phyloP scores from a whole-genome alignment of 2,329 filamentous ascomycete species.

The Exophiala aquamarina region DNA sequence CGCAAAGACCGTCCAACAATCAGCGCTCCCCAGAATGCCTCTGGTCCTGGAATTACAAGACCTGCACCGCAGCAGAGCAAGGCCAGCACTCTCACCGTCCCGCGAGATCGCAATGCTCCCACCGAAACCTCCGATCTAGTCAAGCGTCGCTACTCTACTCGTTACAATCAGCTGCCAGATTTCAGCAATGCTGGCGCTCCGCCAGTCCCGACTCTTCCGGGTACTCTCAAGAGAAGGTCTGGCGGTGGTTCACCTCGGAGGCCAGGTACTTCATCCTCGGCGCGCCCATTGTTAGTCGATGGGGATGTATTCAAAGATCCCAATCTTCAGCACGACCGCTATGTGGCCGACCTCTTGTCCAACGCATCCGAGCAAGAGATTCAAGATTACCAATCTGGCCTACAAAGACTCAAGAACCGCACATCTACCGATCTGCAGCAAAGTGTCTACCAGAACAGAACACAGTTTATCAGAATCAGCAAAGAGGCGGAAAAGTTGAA shows the following conservation, averaged over 20 bases:
- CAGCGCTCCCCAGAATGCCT: slow-evolving; percentile 55
- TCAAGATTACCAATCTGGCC: slow-evolving; percentile 71
- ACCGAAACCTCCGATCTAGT: slow-evolving; percentile 72
- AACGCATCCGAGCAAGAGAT: slow-evolving; percentile 89
- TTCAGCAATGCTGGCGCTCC: slow-evolving; percentile 69
- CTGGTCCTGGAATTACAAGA: slow-evolving; percentile 32
- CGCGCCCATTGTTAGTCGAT: slow-evolving; percentile 68
- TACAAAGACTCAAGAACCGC: slow-evolving; percentile 74
- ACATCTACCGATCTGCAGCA: slow-evolving; percentile 85
- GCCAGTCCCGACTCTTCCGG: slow-evolving; percentile 63
- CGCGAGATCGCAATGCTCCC: slow-evolving; percentile 36
- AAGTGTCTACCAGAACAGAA: slow-evolving; percentile 94
- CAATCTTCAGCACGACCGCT: slow-evolving; percentile 75
- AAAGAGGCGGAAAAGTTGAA: slow-evolving; percentile 99
- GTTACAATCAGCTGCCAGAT: slow-evolving; percentile 75
- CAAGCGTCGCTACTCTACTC: slow-evolving; percentile 89
- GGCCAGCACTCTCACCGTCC: slow-evolving; percentile 32
- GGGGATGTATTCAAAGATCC: slow-evolving; percentile 77
- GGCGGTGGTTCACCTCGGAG: slow-evolving; percentile 54
- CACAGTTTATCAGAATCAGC: slow-evolving; percentile 98
- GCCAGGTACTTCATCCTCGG: slow-evolving; percentile 48
- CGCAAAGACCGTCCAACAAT: slow-evolving; percentile 56
- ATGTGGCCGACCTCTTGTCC: slow-evolving; percentile 65
- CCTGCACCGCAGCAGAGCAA: slow-evolving; percentile 37
- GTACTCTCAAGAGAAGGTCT: slow-evolving; percentile 53